Percentiles rank a stretch among this genome's conserved stretches.
Conservation (phyloP, 2,329 filamentous ascomycete species). For the Talaromyces verruculosus region DNA sequence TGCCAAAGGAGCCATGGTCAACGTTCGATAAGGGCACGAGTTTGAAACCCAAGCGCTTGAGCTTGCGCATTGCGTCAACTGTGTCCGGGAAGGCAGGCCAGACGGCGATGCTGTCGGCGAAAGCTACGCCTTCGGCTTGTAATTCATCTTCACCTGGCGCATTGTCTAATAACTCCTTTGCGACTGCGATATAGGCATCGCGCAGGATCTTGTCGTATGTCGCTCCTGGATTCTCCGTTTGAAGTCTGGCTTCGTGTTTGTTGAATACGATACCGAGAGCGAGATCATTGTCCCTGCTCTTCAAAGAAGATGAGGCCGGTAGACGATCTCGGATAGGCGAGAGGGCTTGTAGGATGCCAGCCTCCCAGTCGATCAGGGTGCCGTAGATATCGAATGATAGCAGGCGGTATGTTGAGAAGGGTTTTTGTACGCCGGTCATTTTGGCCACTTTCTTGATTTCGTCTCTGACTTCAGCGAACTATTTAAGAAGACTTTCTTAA, state of each 20-base stretch:
- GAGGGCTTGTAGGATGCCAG: slow-evolving; percentile 60
- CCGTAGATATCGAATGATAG: slow-evolving; percentile 79
- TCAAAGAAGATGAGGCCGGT: slow-evolving; percentile 38
- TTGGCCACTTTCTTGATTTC: neutral
- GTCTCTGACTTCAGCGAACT: neutral
- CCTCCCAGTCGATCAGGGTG: slow-evolving; percentile 76
- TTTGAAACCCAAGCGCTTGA: slow-evolving; percentile 52
- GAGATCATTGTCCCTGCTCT: slow-evolving; percentile 33
- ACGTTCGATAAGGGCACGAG: slow-evolving; percentile 60
- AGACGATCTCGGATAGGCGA: slow-evolving; percentile 45
- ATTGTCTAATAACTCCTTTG: slow-evolving; percentile 28
- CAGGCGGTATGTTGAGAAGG: slow-evolving; percentile 45
- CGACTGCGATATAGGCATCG: slow-evolving; percentile 42
- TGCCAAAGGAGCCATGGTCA: slow-evolving; percentile 53
- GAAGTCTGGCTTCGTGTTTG: slow-evolving; percentile 51
- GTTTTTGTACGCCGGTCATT: neutral
- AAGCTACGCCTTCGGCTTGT: slow-evolving; percentile 42
- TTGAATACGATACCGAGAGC: slow-evolving; percentile 49
- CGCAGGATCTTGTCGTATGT: slow-evolving; percentile 62
- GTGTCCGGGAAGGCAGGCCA: slow-evolving; percentile 62
- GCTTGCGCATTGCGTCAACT: slow-evolving; percentile 51
- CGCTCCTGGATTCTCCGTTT: slow-evolving; percentile 56
- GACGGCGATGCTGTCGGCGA: slow-evolving; percentile 50
- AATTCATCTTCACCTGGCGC: neutral
- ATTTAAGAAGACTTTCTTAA: neutral